Base-by-base conservation (phyloP, 306 rosid species). In the Malus sieversii region DNA sequence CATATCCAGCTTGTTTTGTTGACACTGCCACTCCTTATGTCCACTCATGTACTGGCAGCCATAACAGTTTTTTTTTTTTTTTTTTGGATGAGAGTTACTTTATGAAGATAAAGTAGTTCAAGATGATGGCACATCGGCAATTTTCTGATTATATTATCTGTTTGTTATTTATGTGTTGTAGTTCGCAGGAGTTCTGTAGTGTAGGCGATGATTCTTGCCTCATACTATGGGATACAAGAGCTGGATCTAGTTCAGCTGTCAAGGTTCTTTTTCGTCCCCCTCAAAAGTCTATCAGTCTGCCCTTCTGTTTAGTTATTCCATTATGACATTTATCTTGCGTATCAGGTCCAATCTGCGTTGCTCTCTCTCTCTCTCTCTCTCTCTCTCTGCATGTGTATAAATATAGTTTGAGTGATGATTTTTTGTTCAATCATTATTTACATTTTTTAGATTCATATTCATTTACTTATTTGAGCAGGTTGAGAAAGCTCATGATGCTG, bases 161-260 rank as follows among this genome's bases (percentile, higher is more conserved):
- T 62, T 35, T 67, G 51, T 64, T 69, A 23, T 42, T 33, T 66
- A 13, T 68, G 78, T 57, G 59, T 52, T 74, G 66, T 55, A 84
- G 80, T 73, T 66, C 77, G 3, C 86, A 68, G 73, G 85, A 82
- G 79, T 82, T 82, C 82, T 92, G 97, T 79, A 92, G 97, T 63
- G 97, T 92, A 65, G 97, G 97, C 16, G 97, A 92, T 58, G 97
- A 92, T 80, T 90, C 96, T 55, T 87, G 97, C 82, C 97, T 92
- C 81, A 87, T 92, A 69, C 85, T 92, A 60, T 92, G 97, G 97
- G 97, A 92, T 86, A 87, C 97, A 29, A 89, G 97, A 70, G 82
- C 86, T 78, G 92, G 97, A 68, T 51, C 84, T 73, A 84, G 84
- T 79, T 96, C 97, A 52, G 90, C 55, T 74, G 90, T 86, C 69